Conservation (phyloP, 495 filamentous ascomycete genomes). For the Saxispiralis lemnorum region DNA sequence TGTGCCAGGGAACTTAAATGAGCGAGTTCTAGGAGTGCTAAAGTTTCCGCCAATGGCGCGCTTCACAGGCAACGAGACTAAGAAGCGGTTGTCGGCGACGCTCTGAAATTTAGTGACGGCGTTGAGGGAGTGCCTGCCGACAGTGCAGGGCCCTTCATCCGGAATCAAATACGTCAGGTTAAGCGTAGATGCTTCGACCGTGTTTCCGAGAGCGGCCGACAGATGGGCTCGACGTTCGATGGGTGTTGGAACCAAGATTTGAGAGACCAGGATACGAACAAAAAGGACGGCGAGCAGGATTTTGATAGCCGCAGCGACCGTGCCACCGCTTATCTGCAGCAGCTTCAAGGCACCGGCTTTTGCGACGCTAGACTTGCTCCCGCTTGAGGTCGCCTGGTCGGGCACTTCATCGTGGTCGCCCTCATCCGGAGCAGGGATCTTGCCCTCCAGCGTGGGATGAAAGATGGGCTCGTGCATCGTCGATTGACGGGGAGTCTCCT, state of each 20-base stretch:
- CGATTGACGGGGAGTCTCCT: slow-evolving; percentile 11
- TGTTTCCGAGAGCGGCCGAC: not conserved
- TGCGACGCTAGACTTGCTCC: no score
- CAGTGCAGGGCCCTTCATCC: not conserved
- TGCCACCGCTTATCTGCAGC: not conserved
- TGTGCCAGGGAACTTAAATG: not conserved
- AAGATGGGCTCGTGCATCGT: not conserved
- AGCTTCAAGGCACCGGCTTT: not conserved
- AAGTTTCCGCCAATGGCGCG: not conserved
- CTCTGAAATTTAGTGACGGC: not conserved
- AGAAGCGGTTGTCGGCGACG: slow-evolving; percentile 2
- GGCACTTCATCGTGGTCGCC: not conserved
- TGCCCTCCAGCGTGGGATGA: not conserved
- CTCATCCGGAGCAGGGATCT: not conserved
- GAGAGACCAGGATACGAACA: not conserved
- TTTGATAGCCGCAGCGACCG: not conserved
- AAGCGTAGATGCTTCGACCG: not conserved
- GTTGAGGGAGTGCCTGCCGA: not conserved
- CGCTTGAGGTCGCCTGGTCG: not conserved
- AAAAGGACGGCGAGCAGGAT: not conserved
- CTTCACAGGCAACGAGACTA: slow-evolving; percentile 5
- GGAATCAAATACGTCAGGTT: not conserved
- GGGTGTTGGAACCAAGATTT: not conserved
- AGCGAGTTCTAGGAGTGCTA: not conserved
- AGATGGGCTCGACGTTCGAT: not conserved